Conservation (phyloP, 805 yeast species). For the Kodamaea jinghongensis region DNA sequence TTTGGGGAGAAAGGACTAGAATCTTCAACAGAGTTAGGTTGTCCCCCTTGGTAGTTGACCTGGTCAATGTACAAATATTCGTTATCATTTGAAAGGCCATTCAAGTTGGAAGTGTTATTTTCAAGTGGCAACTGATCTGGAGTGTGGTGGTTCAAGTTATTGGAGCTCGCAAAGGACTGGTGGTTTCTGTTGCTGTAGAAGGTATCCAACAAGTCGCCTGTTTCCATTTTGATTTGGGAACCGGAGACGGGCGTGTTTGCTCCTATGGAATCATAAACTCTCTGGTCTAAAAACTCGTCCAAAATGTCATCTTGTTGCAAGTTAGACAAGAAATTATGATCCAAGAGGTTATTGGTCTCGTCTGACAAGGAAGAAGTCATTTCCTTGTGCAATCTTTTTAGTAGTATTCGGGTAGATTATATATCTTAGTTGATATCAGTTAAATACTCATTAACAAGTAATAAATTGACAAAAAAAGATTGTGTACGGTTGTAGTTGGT, state of each 20-base stretch:
- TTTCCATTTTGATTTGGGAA: constrained; percentile 13
- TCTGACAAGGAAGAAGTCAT: constrained; percentile 23
- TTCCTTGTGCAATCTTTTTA: background rate
- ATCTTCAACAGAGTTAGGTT: background rate
- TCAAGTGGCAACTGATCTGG: background rate
- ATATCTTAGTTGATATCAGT: background rate
- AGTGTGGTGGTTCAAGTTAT: constrained; percentile 3
- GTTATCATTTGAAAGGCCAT: constrained; percentile 10
- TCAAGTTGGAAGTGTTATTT: background rate
- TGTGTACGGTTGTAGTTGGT: constrained; percentile 1
- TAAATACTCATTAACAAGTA: too few species aligned
- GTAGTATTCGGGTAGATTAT: background rate
- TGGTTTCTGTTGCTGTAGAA: constrained; percentile 11
- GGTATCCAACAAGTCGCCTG: constrained; percentile 16
- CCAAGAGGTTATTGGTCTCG: constrained; percentile 21
- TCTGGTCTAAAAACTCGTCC: constrained; percentile 55
- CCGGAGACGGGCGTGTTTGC: constrained; percentile 18
- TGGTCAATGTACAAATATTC: constrained; percentile 25
- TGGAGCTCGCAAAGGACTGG: constrained; percentile 1
- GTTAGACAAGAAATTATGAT: constrained; percentile 20
- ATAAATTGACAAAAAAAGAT: background rate
- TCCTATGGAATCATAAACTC: constrained; percentile 42
- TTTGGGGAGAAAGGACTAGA: too few species aligned
- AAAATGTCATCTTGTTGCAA: constrained; percentile 37
- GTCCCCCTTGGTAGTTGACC: constrained; percentile 5